These are phyloP conservation scores for Pseudotsuga menziesii DNA, from an alignment of 75 land plant genomes.

Conservation along the genomic window DNA sequence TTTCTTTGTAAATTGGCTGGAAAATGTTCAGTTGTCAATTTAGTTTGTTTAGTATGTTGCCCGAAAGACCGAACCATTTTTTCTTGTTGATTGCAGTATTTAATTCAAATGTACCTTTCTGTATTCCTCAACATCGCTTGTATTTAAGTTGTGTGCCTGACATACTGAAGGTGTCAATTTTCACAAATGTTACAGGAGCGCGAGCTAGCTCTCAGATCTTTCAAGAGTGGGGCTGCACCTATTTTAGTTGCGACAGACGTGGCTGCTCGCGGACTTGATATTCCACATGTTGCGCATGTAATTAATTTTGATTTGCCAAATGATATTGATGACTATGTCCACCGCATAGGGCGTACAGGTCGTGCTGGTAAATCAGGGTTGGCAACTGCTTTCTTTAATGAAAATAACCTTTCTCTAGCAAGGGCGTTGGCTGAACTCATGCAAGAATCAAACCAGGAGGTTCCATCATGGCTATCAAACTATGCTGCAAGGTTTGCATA, in stretches of 20 bases:
- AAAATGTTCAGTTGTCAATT: not conserved
- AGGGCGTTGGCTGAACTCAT: conserved; percentile 72
- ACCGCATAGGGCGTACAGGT: conserved; percentile 90
- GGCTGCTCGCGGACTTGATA: conserved; percentile 87
- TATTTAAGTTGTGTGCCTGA: not conserved
- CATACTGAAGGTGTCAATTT: not conserved
- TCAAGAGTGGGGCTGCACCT: conserved; percentile 73
- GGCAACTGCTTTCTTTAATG: conserved; percentile 93
- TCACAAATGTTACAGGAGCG: conserved; percentile 50
- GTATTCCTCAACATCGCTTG: too few relatives aligned
- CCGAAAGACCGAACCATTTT: not conserved
- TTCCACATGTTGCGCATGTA: conserved; percentile 91
- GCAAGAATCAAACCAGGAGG: conserved; percentile 84
- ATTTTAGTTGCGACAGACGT: conserved; percentile 91
- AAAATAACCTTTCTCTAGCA: conserved; percentile 67
- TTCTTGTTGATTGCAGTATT: not conserved
- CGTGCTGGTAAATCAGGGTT: conserved; percentile 89
- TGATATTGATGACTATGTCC: conserved; percentile 95
- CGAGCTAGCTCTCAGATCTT: conserved; percentile 77
- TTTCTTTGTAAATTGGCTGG: not conserved
- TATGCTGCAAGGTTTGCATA: conserved; percentile 49
- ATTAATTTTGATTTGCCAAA: conserved; percentile 89
- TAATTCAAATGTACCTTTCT: not conserved
- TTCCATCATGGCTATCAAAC: conserved; percentile 69
- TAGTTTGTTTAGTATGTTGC: not conserved